Evolutionary conservation across 2,329 filamentous ascomycete genomes (phyloP), one percentile per base, ranked within the genome.

Genomic region (Fusarium veterinarium): DNA sequence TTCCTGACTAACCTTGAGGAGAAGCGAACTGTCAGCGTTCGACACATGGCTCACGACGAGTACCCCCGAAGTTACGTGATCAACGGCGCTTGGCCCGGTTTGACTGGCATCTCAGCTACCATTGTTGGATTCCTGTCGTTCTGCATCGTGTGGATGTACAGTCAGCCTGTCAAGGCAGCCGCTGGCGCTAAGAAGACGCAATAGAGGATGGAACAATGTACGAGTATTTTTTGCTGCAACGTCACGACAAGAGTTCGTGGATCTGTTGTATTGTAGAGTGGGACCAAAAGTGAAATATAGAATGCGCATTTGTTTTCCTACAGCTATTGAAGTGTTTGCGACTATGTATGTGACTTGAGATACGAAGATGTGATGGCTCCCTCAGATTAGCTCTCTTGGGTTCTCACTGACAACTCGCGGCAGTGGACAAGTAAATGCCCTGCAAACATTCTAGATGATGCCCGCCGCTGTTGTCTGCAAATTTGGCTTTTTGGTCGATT

Each of bases 41-140:
- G 96, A 51, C 96, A 99, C 86, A 96, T 97, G 84, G 96, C 96
- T 12, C 96, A 99, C 86, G 92, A 99, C 81, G 96, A 99, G 86
- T 99, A 93, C 90, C 93, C 95, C 37, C 90, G 96, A 77, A 97
- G 93, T 82, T 98, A 91, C 85, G 90, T 89, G 80, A 99, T 99
- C 80, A 93, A 89, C 69, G 95, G 92, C 45, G 95, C 95, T 6
- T 98, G 94, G 93, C 94, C 95, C 16, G 98, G 95, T 94, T 93
- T 99, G 79, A 88, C 91, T 1, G 95, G 96, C 67, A 93, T 98
- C 68, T 93, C 89, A 80, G 91, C 92, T 55, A 97, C 97, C 5
- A 89, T 97, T 61, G 87, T 86, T 16, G 96, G 95, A 12, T 99
- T 95, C 89, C 74, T 98, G 71, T 90, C 86, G 1, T 98, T 99